A percentile compares a stretch with the other conserved stretches of the same genome.
Evolutionary conservation across 768 basidiomycete species (phyloP).

Genomic region (Lactarius hatsudake): DNA sequence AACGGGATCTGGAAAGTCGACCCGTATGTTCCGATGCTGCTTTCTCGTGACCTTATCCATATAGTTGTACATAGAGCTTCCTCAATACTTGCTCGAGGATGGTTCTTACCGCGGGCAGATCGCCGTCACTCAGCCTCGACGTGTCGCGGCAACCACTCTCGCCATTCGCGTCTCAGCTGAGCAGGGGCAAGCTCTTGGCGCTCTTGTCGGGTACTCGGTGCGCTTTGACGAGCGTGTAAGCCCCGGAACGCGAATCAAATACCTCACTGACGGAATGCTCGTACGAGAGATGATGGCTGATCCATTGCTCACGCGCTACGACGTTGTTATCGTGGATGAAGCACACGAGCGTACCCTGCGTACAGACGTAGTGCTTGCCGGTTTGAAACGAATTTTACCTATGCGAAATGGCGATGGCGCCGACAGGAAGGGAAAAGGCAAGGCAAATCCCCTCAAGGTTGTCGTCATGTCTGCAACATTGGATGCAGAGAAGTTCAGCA

Average conservation of each 20-base stretch:
- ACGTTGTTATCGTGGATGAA: constrained; percentile 90
- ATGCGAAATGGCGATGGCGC: constrained; percentile 53
- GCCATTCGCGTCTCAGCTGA: constrained; percentile 87
- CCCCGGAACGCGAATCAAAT: constrained; percentile 83
- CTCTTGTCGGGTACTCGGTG: constrained; percentile 88
- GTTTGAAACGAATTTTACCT: constrained; percentile 77
- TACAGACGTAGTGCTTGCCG: constrained; percentile 91
- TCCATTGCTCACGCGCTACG: constrained; percentile 72
- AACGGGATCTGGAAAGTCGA: constrained; percentile 98
- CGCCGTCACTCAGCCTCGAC: constrained; percentile 91
- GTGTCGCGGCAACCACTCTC: constrained; percentile 94
- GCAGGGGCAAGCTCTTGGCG: constrained; percentile 68
- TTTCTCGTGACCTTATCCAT: constrained; percentile 4
- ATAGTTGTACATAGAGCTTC: constrained; percentile 65
- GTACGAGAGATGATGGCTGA: constrained; percentile 88
- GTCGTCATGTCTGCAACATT: constrained; percentile 98
- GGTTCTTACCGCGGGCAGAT: constrained; percentile 73
- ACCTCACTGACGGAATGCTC: constrained; percentile 97
- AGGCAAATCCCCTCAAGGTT: constrained; percentile 75
- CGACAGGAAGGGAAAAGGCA: constrained; percentile 39
- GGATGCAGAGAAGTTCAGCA: constrained; percentile 91
- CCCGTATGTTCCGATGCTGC: constrained; percentile 60
- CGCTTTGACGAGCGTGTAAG: constrained; percentile 87
- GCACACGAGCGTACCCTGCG: constrained; percentile 95
- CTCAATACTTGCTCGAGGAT: constrained; percentile 90